Evolutionary conservation across 345 rosid species (phyloP).

Genomic region (Populus simonii): DNA sequence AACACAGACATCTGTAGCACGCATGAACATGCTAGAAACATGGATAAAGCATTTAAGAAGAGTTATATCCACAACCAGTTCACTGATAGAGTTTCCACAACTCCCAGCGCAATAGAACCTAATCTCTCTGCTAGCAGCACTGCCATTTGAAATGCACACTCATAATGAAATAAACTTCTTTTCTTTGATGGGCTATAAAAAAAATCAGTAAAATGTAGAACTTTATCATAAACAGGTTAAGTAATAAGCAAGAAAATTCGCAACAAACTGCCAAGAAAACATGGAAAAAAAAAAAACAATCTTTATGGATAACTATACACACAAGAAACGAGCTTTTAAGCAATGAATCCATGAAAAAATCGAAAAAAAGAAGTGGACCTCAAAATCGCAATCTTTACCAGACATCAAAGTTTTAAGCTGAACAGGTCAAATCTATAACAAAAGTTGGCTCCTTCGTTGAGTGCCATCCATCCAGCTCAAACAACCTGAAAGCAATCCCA

Average conservation of each 20-base stretch:
- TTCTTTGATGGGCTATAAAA: neutral
- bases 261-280: neutral
- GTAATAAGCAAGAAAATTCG: neutral
- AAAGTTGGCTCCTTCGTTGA: neutral
- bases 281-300: neutral
- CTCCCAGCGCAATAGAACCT: neutral
- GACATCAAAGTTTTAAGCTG: neutral
- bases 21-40: neutral
- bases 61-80: neutral
- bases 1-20: neutral
- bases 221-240: neutral
- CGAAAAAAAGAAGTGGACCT: no score
- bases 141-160: neutral
- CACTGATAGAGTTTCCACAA: neutral
- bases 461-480: neutral
- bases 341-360: neutral
- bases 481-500: slow-evolving; percentile 1
- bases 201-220: neutral
- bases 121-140: neutral
- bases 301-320: neutral
- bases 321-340: neutral
- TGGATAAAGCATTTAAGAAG: neutral
- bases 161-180: neutral
- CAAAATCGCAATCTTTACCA: neutral
- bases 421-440: neutral